Percentiles rank a stretch among this genome's conserved stretches.
These are phyloP conservation scores for Achlya hypogyna DNA, from an alignment of 352 stramenopile genomes.

Conservation along the genomic window DNA sequence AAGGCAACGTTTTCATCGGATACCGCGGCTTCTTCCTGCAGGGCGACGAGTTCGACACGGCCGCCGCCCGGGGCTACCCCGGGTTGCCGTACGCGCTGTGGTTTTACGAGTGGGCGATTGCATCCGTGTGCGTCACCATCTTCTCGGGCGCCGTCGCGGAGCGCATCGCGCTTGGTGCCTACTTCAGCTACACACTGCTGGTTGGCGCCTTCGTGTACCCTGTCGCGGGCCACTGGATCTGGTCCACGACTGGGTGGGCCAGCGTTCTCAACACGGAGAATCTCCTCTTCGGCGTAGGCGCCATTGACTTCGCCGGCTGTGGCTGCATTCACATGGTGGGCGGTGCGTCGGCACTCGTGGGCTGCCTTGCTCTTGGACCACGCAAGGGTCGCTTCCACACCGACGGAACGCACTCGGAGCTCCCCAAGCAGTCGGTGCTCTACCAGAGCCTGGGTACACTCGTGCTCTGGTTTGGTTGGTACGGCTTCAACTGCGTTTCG, in stretches of 20 bases:
- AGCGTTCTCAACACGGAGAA: conserved; percentile 20
- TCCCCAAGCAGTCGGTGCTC: conserved; percentile 31
- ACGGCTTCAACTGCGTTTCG: conserved; percentile 80
- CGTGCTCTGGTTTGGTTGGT: conserved; percentile 82
- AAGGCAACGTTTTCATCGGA: conserved; percentile 22
- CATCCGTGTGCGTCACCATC: conserved; percentile 53
- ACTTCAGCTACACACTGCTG: conserved; percentile 46
- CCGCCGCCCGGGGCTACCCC: background rate
- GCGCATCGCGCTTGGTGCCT: conserved; percentile 39
- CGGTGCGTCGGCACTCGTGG: conserved; percentile 45
- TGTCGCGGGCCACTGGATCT: conserved; percentile 49
- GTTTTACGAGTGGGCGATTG: conserved; percentile 68
- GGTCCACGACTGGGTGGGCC: conserved; percentile 32
- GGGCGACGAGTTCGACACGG: background rate
- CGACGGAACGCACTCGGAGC: conserved; percentile 29
- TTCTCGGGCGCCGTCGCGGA: conserved; percentile 62
- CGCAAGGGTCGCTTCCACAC: conserved; percentile 51
- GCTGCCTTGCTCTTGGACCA: conserved; percentile 49
- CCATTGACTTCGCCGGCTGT: conserved; percentile 57
- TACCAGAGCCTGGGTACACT: conserved; percentile 58
- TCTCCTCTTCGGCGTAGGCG: conserved; percentile 25
- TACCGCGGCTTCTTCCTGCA: conserved; percentile 25
- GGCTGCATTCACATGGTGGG: conserved; percentile 62
- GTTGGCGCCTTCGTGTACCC: conserved; percentile 64
- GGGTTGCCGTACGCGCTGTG: conserved; percentile 35